These are phyloP conservation scores for Stramenopiles sp. DNA, from an alignment of 352 stramenopile species.

Conservation along the genomic window DNA sequence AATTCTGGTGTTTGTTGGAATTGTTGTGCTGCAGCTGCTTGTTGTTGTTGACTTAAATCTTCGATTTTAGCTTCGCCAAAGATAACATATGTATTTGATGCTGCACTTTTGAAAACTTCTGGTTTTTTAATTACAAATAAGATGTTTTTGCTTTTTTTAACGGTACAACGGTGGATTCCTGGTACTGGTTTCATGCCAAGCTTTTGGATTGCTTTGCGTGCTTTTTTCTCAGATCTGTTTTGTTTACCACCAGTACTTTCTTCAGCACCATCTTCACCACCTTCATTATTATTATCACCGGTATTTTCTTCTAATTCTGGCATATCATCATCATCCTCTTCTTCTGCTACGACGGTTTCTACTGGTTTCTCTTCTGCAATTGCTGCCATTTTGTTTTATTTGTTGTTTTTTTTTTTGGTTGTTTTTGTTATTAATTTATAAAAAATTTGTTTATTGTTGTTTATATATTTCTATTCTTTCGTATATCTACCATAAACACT, in stretches of 20 bases:
- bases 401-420: neutral
- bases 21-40: constrained; percentile 55
- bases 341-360: constrained; percentile 20
- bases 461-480: too few relatives aligned
- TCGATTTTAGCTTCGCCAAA: constrained; percentile 97
- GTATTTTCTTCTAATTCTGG: constrained; percentile 42
- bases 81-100: constrained; percentile 83
- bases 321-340: constrained; percentile 46
- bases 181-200: constrained; percentile 85
- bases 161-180: constrained; percentile 84
- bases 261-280: constrained; percentile 19
- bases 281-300: constrained; percentile 34
- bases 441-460: too few relatives aligned
- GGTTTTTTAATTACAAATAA: constrained; percentile 91
- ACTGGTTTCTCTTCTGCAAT: neutral
- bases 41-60: constrained; percentile 67
- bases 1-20: constrained; percentile 17
- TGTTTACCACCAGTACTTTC: constrained; percentile 29
- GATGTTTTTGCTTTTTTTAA: constrained; percentile 93
- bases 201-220: constrained; percentile 95
- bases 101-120: constrained; percentile 90
- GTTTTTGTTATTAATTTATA: neutral
- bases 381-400: neutral
- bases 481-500: too few relatives aligned
- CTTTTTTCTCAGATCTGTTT: constrained; percentile 96